These are phyloP conservation scores for Hericium coralloides DNA, from an alignment of 768 basidiomycete genomes.

Conservation along the genomic window DNA sequence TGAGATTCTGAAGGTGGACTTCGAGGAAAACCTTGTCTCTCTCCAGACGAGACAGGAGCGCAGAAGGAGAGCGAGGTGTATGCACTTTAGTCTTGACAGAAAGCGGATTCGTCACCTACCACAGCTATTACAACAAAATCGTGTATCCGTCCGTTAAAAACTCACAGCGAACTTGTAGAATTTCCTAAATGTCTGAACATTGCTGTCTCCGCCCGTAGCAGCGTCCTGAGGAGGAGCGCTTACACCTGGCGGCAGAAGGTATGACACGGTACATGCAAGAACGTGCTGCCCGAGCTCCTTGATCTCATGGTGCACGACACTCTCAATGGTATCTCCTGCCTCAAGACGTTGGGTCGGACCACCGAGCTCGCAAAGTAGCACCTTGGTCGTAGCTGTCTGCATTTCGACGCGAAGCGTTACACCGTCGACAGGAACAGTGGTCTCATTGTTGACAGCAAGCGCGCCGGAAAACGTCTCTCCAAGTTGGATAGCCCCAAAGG, in stretches of 20 bases:
- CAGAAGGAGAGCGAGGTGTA: constrained; percentile 60
- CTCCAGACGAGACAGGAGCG: constrained; percentile 51
- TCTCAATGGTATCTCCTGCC: constrained; percentile 54
- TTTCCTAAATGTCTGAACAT: constrained; percentile 67
- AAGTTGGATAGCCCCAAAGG: constrained; percentile 82
- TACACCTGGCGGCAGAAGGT: constrained; percentile 59
- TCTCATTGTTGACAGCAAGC: constrained; percentile 77
- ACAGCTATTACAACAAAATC: not conserved
- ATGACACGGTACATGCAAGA: constrained; percentile 75
- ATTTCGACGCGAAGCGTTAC: constrained; percentile 72
- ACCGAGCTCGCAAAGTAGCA: constrained; percentile 54
- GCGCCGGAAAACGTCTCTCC: constrained; percentile 84
- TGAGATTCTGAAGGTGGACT: constrained; percentile 12
- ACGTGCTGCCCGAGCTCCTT: constrained; percentile 93
- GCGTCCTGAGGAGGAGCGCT: constrained; percentile 32
- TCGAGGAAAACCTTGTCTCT: constrained; percentile 54
- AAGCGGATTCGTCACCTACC: constrained; percentile 85
- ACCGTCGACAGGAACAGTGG: constrained; percentile 49
- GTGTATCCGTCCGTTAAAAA: constrained; percentile 9
- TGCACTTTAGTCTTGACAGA: constrained; percentile 96
- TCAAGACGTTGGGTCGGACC: constrained; percentile 38
- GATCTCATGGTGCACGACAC: constrained; percentile 76
- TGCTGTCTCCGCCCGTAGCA: constrained; percentile 34
- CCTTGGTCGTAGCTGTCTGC: constrained; percentile 69
- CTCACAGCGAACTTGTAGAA: constrained; percentile 88